Evolutionary conservation across 2,329 filamentous ascomycete species (phyloP).

Genomic region (Passalora sequoiae): DNA sequence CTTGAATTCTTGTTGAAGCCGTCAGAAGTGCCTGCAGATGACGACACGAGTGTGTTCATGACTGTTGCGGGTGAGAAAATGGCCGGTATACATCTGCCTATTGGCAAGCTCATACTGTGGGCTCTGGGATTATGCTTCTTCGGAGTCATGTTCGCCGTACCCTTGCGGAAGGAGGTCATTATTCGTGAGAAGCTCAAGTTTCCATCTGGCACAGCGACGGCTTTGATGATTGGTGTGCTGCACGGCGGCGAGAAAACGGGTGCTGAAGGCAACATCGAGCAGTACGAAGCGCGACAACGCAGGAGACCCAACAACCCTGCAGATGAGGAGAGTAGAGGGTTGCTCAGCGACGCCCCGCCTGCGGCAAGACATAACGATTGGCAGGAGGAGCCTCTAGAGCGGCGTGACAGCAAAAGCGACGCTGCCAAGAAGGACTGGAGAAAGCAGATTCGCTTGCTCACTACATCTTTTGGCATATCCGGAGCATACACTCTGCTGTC

Average conservation of each 20-base stretch:
- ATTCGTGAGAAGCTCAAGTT: constrained; percentile 89
- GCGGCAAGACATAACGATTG: constrained; percentile 14
- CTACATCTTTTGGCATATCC: constrained; percentile 56
- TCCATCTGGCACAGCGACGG: constrained; percentile 91
- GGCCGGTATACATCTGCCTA: constrained; percentile 37
- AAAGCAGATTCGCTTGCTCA: constrained; percentile 55
- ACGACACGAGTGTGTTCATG: constrained; percentile 17
- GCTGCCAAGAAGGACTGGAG: constrained; percentile 51
- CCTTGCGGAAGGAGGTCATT: constrained; percentile 83
- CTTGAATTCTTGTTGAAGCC: constrained; percentile 76
- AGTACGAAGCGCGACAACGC: constrained; percentile 14
- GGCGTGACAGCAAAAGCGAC: constrained; percentile 14
- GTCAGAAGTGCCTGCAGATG: constrained; percentile 53
- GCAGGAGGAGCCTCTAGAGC: constrained; percentile 17
- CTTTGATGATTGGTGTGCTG: constrained; percentile 83
- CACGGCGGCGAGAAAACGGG: constrained; percentile 56
- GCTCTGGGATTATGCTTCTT: constrained; percentile 91
- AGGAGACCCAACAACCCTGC: constrained; percentile 13
- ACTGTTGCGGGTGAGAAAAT: constrained; percentile 16
- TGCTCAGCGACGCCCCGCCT: constrained; percentile 27
- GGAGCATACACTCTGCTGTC: constrained; percentile 67
- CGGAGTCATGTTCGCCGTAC: constrained; percentile 93
- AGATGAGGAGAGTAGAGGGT: constrained; percentile 34
- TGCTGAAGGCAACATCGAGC: constrained; percentile 38
- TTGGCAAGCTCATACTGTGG: constrained; percentile 81